These are phyloP conservation scores for Phylloporus rhodoxanthus DNA, from an alignment of 768 basidiomycete species.

Conservation along the genomic window DNA sequence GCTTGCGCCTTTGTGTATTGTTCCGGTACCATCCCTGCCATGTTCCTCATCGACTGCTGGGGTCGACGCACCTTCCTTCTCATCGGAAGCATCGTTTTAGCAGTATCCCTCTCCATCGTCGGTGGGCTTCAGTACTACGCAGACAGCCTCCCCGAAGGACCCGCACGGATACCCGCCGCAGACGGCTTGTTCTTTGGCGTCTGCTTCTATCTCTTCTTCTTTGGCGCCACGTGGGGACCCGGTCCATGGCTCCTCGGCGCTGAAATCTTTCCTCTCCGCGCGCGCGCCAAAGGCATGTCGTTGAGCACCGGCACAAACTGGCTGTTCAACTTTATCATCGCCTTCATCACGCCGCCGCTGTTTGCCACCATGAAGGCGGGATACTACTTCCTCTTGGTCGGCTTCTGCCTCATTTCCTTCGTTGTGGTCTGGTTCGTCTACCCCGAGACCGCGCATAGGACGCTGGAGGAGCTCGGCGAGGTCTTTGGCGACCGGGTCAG, in stretches of 20 bases:
- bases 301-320: slow-evolving; percentile 32
- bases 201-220: slow-evolving; percentile 56
- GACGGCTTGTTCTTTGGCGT: slow-evolving; percentile 39
- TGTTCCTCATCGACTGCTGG: slow-evolving; percentile 48
- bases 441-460: slow-evolving; percentile 43
- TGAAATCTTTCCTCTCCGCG: slow-evolving; percentile 43
- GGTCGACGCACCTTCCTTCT: slow-evolving; percentile 49
- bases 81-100: slow-evolving; percentile 39
- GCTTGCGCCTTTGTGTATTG: slow-evolving; percentile 45
- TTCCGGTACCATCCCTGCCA: slow-evolving; percentile 46
- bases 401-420: slow-evolving; percentile 40
- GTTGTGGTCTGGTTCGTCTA: slow-evolving; percentile 44
- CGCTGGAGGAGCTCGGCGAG: slow-evolving; percentile 45
- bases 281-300: slow-evolving; percentile 36
- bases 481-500: slow-evolving; percentile 40
- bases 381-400: slow-evolving; percentile 48
- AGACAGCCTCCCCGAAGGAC: slow-evolving; percentile 35
- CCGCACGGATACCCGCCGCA: slow-evolving; percentile 27
- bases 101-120: slow-evolving; percentile 42
- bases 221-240: slow-evolving; percentile 53
- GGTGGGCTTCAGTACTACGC: slow-evolving; percentile 46
- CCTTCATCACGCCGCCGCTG: slow-evolving; percentile 52
- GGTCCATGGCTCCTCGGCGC: slow-evolving; percentile 49
- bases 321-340: slow-evolving; percentile 37
- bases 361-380: slow-evolving; percentile 45